A percentile compares a stretch with the other conserved stretches of the same genome.
Conservation (phyloP, 2,329 filamentous ascomycete species). For the Aspergillus ibericus region DNA sequence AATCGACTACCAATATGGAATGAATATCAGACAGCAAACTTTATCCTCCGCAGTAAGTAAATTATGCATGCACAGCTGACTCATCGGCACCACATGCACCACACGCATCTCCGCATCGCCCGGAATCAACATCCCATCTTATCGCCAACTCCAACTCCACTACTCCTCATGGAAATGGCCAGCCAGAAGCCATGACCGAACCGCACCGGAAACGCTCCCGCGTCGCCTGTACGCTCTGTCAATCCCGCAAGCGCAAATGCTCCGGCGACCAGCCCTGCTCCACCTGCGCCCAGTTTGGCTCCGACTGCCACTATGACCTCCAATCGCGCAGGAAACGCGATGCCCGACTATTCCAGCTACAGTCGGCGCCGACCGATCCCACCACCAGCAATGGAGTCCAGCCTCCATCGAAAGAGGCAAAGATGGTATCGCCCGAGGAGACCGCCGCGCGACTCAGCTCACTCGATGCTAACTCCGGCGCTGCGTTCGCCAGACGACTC, state of each 20-base stretch:
- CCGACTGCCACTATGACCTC: constrained; percentile 52
- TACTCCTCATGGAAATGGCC: neutral
- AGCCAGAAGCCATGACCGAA: constrained; percentile 25
- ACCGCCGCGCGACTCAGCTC: constrained; percentile 36
- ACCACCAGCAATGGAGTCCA: constrained; percentile 5
- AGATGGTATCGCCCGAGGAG: constrained; percentile 15
- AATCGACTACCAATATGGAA: no score
- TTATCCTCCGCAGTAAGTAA: no score
- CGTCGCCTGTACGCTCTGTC: constrained; percentile 53
- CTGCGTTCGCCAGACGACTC: constrained; percentile 56
- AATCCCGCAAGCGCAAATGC: constrained; percentile 58
- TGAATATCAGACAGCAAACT: no score
- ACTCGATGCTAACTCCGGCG: constrained; percentile 59
- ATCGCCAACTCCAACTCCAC: neutral
- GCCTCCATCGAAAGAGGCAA: constrained; percentile 9
- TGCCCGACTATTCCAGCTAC: constrained; percentile 21
- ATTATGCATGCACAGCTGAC: no score
- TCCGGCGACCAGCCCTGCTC: constrained; percentile 55
- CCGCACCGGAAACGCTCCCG: constrained; percentile 43
- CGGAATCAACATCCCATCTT: neutral
- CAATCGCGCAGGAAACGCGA: constrained; percentile 34
- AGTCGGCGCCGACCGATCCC: constrained; percentile 14
- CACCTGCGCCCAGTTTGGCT: constrained; percentile 56
- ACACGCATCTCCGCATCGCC: neutral
- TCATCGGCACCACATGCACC: neutral